A percentile compares a stretch with the other conserved stretches of the same genome.
Evolutionary conservation across 139 green algal species (phyloP).

Genomic region (Coccomyxa sp.): DNA sequence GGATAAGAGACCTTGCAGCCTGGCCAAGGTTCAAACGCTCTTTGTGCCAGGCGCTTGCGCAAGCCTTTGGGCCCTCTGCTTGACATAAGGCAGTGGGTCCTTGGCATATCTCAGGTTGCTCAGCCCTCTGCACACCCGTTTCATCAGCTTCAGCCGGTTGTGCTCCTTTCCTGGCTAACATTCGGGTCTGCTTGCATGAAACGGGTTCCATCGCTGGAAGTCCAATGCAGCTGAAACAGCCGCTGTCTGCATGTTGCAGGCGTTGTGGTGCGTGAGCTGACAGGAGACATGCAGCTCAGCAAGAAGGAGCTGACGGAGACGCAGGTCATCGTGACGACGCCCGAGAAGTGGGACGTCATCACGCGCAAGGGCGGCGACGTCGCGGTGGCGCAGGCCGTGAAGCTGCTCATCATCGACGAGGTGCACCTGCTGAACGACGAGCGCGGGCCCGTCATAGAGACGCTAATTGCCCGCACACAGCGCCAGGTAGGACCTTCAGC

Average conservation of each 20-base stretch:
- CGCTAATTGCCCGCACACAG: slow-evolving; percentile 90
- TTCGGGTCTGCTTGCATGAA: no score
- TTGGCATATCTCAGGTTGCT: no score
- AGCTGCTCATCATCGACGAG: slow-evolving; percentile 93
- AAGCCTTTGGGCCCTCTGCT: no score
- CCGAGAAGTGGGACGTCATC: slow-evolving; percentile 99
- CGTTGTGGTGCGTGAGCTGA: slow-evolving; percentile 83
- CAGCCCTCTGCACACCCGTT: no score
- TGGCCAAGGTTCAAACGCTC: no score
- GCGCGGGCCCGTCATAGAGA: slow-evolving; percentile 96
- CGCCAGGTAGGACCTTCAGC: no score
- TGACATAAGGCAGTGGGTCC: no score
- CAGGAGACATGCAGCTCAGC: slow-evolving; percentile 93
- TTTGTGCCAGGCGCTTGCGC: no score
- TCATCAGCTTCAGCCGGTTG: no score
- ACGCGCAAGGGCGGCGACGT: slow-evolving; percentile 91
- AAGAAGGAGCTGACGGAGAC: slow-evolving; percentile 93
- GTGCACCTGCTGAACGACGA: slow-evolving; percentile 98
- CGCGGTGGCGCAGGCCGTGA: slow-evolving; percentile 65
- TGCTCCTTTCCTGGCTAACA: no score
- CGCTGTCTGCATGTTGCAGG: slow-evolving; percentile 28
- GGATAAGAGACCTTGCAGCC: not conserved
- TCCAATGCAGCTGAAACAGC: no score
- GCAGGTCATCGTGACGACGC: slow-evolving; percentile 99
- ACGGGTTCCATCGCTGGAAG: no score